Percentiles rank a stretch among this genome's conserved stretches.
Evolutionary conservation across 148 eudicot species (phyloP).

Genomic region (Camellia japonica): DNA sequence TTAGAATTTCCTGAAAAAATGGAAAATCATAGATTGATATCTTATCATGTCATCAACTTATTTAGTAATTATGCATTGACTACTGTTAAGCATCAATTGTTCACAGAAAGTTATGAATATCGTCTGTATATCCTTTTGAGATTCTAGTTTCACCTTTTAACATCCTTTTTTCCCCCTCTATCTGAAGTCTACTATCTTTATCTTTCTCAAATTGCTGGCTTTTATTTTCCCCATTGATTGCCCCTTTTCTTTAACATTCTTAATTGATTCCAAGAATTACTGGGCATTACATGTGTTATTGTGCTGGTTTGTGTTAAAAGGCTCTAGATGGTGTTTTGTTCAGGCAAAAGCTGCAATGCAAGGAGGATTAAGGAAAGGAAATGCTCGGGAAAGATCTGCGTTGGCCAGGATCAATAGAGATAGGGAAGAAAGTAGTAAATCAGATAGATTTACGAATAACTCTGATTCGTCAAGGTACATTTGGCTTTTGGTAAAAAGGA

Average conservation of each 20-base stretch:
- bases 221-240: neutral
- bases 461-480: conserved; percentile 73
- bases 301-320: neutral
- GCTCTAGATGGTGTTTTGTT: conserved; percentile 19
- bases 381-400: conserved; percentile 56
- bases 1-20: no score
- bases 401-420: conserved; percentile 50
- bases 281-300: neutral
- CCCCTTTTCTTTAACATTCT: neutral
- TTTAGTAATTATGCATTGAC: neutral
- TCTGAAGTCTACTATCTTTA: neutral
- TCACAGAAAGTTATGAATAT: neutral
- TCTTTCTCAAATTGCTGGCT: neutral
- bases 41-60: neutral
- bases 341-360: conserved; percentile 92
- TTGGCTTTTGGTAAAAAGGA: neutral
- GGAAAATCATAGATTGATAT: neutral
- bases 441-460: conserved; percentile 45
- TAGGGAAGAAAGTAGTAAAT: conserved; percentile 40
- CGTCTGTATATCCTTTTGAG: neutral
- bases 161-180: neutral
- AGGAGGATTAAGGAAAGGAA: conserved; percentile 63
- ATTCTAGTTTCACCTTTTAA: neutral
- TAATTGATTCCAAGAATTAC: neutral
- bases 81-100: neutral